Evolutionary conservation across 352 stramenopile species (phyloP).

Genomic region (Phytophthora foliorum): DNA sequence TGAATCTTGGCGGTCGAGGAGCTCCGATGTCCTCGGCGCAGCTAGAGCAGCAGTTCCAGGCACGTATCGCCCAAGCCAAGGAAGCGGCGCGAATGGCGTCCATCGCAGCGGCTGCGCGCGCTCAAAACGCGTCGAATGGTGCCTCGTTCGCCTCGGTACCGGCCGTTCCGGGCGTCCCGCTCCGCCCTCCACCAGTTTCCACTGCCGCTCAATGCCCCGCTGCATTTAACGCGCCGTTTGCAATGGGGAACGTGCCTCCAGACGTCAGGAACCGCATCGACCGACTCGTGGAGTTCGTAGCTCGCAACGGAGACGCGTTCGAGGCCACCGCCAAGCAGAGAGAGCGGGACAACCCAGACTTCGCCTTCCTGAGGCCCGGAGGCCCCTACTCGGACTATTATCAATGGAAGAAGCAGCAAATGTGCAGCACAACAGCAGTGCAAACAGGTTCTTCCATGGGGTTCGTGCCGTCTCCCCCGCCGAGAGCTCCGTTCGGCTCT

Average conservation of each 20-base stretch:
- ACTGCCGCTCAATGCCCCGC: too few relatives aligned
- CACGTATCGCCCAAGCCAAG: conserved; percentile 64
- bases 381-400: conserved; percentile 65
- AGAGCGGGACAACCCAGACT: conserved; percentile 65
- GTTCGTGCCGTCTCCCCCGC: neutral
- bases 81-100: conserved; percentile 63
- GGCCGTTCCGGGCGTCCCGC: conserved; percentile 22
- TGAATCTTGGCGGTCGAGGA: neutral
- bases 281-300: conserved; percentile 66
- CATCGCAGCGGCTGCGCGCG: conserved; percentile 45
- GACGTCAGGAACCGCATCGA: conserved; percentile 64
- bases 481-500: conserved; percentile 6
- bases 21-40: conserved; percentile 25
- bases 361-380: conserved; percentile 56
- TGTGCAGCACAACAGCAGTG: conserved; percentile 6
- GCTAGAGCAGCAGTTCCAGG: conserved; percentile 58
- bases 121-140: conserved; percentile 1
- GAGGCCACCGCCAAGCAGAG: conserved; percentile 54
- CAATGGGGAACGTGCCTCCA: conserved; percentile 33
- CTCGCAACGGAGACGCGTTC: conserved; percentile 64
- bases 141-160: conserved; percentile 6
- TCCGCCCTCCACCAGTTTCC: conserved; percentile 17
- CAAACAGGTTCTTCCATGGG: neutral
- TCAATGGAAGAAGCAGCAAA: conserved; percentile 57
- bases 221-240: conserved; percentile 8